Base-by-base conservation (phyloP, 805 yeast genomes). In the Saccharomycopsis synnaedendra region DNA sequence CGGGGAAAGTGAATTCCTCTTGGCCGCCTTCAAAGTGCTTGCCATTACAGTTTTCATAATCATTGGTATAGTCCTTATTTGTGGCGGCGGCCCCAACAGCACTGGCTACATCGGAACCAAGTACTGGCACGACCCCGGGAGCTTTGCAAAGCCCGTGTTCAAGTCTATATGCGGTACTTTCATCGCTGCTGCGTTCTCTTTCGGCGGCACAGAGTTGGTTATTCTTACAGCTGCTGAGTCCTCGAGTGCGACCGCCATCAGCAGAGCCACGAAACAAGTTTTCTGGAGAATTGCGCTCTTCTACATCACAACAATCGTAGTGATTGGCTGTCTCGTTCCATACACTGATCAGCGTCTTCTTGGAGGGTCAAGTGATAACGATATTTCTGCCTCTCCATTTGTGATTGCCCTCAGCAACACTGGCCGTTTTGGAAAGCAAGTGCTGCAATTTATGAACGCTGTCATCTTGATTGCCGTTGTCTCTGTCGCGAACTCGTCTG, bases 151-250 rank as follows among this genome's bases (percentile, higher is more conserved):
- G 41, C 65, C 74, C 53, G 76, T 74, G 11, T 72, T 75, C 57
- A 75, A 76, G 54, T 81, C 81, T 56, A 69, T 75, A 36, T 68
- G 70, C 46, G 63, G 72, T 28, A 72, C 73, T 34, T 69, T 77
- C 49, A 72, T 77, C 36, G 70, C 72, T 10, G 74, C 80, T 10
- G 78, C 80, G 5, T 77, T 77, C 56, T 70, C 82, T 1, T 75
- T 75, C 50, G 82, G 81, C 56, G 80, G 79, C 60, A 69, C 76
- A 42, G 82, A 77, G 62, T 69, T 72, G 54, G 70, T 76, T 51
- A 78, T 78, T 9, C 62, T 76, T 50, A 76, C 78, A 30, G 80
- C 82, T 7, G 75, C 76, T n/a, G 79, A 75, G 54, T 75, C 75
- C 43, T 63, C 67, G 39, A 66, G 73, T 57, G 65, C 75, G 54